Evolutionary conservation across 2,329 filamentous ascomycete genomes (phyloP).

Genomic region (Sporothrix protearum): DNA sequence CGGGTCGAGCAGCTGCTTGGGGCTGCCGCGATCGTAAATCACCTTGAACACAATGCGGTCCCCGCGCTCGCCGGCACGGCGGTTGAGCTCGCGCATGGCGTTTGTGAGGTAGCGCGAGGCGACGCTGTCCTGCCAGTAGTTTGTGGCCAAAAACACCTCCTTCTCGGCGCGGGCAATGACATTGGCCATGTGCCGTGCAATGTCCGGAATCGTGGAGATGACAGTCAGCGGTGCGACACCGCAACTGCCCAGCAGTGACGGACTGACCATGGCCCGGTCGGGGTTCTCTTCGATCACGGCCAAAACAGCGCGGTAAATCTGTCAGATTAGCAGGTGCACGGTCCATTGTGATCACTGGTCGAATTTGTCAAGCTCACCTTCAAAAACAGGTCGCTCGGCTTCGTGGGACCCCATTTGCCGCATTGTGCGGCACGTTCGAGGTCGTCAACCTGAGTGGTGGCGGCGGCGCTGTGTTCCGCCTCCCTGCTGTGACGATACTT

Average conservation of each 20-base stretch:
- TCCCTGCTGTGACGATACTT: slow-evolving; percentile 29
- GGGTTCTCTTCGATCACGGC: slow-evolving; percentile 52
- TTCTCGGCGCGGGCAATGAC: slow-evolving; percentile 68
- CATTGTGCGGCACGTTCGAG: slow-evolving; percentile 56
- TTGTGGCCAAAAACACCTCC: slow-evolving; percentile 72
- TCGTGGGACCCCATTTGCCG: slow-evolving; percentile 62
- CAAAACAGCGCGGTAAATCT: slow-evolving; percentile 65
- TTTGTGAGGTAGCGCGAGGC: slow-evolving; percentile 65
- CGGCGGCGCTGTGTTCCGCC: slow-evolving; percentile 23
- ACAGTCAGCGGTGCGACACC: slow-evolving; percentile 67
- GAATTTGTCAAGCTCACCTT: slow-evolving; percentile 39
- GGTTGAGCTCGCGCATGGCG: slow-evolving; percentile 65
- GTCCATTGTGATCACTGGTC: background rate
- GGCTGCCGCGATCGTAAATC: slow-evolving; percentile 68
- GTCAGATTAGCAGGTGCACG: background rate
- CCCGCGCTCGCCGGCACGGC: slow-evolving; percentile 56
- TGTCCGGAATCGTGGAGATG: slow-evolving; percentile 65
- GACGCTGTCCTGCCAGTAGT: slow-evolving; percentile 69
- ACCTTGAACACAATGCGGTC: slow-evolving; percentile 64
- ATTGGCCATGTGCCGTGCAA: slow-evolving; percentile 71
- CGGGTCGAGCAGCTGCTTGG: slow-evolving; percentile 62
- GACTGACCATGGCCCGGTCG: slow-evolving; percentile 50
- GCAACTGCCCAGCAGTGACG: slow-evolving; percentile 49
- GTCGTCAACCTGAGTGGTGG: slow-evolving; percentile 38
- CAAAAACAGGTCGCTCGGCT: slow-evolving; percentile 66